Percentiles rank a stretch among this genome's conserved stretches.
phyloP scores from a whole-genome alignment of 1,284 basidiomycete genomes.

The Ganoderma meredithae region DNA sequence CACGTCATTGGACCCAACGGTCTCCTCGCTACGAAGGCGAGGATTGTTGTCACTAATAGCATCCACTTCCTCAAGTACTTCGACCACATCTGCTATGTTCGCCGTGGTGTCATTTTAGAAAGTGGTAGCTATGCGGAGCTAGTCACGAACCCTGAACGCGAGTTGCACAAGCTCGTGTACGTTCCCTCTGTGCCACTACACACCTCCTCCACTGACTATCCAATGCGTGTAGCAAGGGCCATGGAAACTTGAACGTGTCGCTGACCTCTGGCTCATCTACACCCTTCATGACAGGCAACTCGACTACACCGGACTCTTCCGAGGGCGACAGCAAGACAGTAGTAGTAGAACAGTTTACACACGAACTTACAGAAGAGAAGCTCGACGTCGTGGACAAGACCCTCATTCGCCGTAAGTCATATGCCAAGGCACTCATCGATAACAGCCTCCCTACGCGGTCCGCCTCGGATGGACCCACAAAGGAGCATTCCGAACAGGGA shows the following conservation, averaged over 20 bases:
- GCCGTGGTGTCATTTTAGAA: constrained; percentile 88
- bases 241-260: constrained; percentile 55
- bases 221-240: constrained; percentile 41
- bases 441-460: constrained; percentile 47
- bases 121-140: constrained; percentile 73
- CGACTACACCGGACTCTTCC: constrained; percentile 48
- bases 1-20: constrained; percentile 91
- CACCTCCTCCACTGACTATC: background rate
- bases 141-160: constrained; percentile 69
- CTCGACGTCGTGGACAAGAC: constrained; percentile 51
- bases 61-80: constrained; percentile 86
- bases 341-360: constrained; percentile 28
- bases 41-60: constrained; percentile 91
- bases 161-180: constrained; percentile 85
- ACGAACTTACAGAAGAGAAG: constrained; percentile 40
- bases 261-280: constrained; percentile 55
- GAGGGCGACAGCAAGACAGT: constrained; percentile 37
- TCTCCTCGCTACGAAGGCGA: constrained; percentile 84
- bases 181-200: constrained; percentile 36
- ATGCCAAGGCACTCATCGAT: constrained; percentile 56
- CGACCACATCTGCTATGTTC: constrained; percentile 83
- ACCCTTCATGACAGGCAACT: constrained; percentile 54
- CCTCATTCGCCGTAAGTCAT: constrained; percentile 55
- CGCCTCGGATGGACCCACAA: constrained; percentile 57
- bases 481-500: constrained; percentile 87